Percentiles rank a stretch among this genome's conserved stretches.
phyloP scores from a whole-genome alignment of 2,329 filamentous ascomycete species.

The Cladobotryum mycophilum region DNA sequence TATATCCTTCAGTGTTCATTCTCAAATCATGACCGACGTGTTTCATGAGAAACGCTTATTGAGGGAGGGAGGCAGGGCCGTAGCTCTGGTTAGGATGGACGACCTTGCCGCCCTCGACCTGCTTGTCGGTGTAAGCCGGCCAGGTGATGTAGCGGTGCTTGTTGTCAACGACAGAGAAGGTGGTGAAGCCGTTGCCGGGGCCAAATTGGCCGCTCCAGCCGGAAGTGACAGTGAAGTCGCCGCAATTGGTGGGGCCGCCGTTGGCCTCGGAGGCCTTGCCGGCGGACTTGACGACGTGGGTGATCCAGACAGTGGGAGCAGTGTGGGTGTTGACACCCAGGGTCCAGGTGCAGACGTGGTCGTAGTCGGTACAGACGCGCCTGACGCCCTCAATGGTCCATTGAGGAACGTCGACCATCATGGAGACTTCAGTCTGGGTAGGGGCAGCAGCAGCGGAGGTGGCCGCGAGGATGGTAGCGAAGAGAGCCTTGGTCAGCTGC shows the following conservation, averaged over 20 bases:
- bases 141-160: constrained; percentile 39
- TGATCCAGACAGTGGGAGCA: constrained; percentile 28
- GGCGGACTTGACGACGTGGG: constrained; percentile 32
- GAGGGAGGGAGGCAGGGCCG: constrained; percentile 20
- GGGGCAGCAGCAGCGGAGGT: constrained; percentile 32
- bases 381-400: constrained; percentile 37
- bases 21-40: too few species aligned
- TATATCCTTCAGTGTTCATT: too few species aligned
- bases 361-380: constrained; percentile 33
- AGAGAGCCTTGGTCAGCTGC: constrained; percentile 37
- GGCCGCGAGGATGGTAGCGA: constrained; percentile 30
- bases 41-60: too few species aligned
- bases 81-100: constrained; percentile 46
- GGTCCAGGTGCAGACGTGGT: constrained; percentile 38
- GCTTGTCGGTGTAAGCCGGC: constrained; percentile 48
- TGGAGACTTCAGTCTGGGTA: constrained; percentile 25
- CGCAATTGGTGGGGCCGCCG: constrained; percentile 39
- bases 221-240: constrained; percentile 44
- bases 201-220: constrained; percentile 54
- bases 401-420: constrained; percentile 33
- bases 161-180: constrained; percentile 42
- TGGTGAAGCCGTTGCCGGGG: constrained; percentile 46
- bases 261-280: constrained; percentile 29
- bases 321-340: constrained; percentile 36
- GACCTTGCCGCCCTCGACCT: constrained; percentile 37